These are phyloP conservation scores for Chrysoporthe deuterocubensis DNA, from an alignment of 2,329 filamentous ascomycete genomes.

Conservation along the genomic window DNA sequence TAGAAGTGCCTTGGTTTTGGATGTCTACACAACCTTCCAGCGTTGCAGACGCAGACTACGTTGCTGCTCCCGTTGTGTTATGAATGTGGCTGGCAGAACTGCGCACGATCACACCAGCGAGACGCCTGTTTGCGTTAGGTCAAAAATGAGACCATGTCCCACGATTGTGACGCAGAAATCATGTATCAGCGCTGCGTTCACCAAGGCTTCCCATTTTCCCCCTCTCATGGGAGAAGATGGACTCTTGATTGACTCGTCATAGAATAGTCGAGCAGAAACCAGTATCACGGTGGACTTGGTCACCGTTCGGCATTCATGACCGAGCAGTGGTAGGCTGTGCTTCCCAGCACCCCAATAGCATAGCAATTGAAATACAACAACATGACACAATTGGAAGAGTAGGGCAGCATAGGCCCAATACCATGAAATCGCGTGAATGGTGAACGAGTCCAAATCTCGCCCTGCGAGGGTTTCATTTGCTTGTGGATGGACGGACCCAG, in stretches of 20 bases:
- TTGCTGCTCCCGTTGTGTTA: neutral
- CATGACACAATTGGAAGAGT: neutral
- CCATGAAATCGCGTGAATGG: neutral
- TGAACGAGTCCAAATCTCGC: neutral
- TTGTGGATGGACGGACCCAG: too few relatives aligned
- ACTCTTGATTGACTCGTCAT: neutral
- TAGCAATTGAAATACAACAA: constrained; percentile 1
- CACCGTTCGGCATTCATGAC: neutral
- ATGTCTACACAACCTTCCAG: neutral
- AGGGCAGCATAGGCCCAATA: neutral
- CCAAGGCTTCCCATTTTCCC: neutral
- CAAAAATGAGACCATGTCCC: neutral
- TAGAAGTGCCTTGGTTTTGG: neutral
- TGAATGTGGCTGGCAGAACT: neutral
- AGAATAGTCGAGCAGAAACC: neutral
- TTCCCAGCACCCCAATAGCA: neutral
- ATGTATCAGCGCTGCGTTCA: neutral
- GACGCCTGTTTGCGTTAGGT: neutral
- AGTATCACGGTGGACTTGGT: neutral
- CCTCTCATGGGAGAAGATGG: neutral
- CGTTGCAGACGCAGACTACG: neutral
- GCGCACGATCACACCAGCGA: neutral
- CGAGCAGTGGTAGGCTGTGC: neutral
- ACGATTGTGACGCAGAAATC: neutral
- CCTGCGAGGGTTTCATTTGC: too few relatives aligned